Conservation (phyloP, 345 rosid genomes). For the Aquilaria sinensis region DNA sequence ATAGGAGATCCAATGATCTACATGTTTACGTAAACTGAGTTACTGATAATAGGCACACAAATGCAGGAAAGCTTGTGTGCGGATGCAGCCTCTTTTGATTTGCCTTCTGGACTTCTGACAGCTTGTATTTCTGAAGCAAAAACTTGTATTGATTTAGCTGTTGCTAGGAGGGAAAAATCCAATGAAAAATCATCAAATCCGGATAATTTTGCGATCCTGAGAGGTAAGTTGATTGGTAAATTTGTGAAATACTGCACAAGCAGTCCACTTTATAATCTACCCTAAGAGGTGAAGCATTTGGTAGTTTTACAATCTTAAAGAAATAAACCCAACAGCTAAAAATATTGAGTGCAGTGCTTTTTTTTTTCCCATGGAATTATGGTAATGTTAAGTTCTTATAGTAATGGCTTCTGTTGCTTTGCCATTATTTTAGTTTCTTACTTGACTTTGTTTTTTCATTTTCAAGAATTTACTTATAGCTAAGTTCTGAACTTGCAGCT, state of each 20-base stretch:
- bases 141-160: conserved; percentile 70
- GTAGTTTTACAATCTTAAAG: too few relatives aligned
- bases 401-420: conserved; percentile 2
- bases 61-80: conserved; percentile 90
- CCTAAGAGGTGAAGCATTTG: too few relatives aligned
- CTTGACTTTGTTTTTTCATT: too few relatives aligned
- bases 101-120: conserved; percentile 63
- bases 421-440: not conserved
- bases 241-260: conserved; percentile 1
- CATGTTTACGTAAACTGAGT: not conserved
- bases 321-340: too few relatives aligned
- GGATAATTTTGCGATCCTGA: conserved; percentile 86
- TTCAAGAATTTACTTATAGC: not conserved
- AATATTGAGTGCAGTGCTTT: not conserved
- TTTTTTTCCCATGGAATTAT: not conserved
- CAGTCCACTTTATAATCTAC: too few relatives aligned
- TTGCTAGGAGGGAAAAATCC: conserved; percentile 48
- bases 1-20: too few relatives aligned
- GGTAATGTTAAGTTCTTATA: not conserved
- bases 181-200: conserved; percentile 70
- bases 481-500: conserved; percentile 37
- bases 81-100: conserved; percentile 95
- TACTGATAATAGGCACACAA: conserved; percentile 13
- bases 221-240: conserved; percentile 41
- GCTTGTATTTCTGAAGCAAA: conserved; percentile 92